Base-by-base conservation (phyloP, 305 asterid species). In the Solanum aculeatissimum region DNA sequence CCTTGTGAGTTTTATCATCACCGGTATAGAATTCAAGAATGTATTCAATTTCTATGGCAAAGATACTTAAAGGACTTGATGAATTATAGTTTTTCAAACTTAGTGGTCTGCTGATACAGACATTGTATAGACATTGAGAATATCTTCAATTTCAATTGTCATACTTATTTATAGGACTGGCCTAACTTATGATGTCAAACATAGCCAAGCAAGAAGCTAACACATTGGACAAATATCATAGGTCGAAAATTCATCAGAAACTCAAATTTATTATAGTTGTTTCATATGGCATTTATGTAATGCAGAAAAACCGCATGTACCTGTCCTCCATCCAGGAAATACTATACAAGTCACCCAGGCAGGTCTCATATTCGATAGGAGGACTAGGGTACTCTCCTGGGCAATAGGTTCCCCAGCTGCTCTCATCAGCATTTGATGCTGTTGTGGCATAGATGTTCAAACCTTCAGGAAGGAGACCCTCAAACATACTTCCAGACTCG, bases 291-390 rank as follows among this genome's bases (percentile, higher is more conserved):
- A 72, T 45, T 75, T 27, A 49, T 75, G 10, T 47, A 16, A 27
- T 35, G 12, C 15, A 77, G 29, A 51, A 9, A 51, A 77, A 55
- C 23, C 29, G 63, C 25, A 49, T 84, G 38, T 90, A 94, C 99
- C 98, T 87, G 89, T 97, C 99, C 83, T 95, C 98, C 98, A 97
- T 95, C 99, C 99, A 97, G 84, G 99, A 95, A 88, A 97, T 86
- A 86, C 98, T 95, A 49, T 95, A 97, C 66, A 94, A 89, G 90
- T 97, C 99, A 35, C 99, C 98, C 89, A 97, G 90, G 92, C 99
- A 97, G 81, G 98, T 93, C 14, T 87, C 92, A 4, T 97, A 95
- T 87, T 90, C 98, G 2, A 89, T 92, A 84, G 99, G 95, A 81
- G 97, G 98, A 68, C 93, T 87, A 63, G 97, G 97, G 88, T 85